Conservation (phyloP, 257 asterid genomes). For the Jasminum sambac region DNA sequence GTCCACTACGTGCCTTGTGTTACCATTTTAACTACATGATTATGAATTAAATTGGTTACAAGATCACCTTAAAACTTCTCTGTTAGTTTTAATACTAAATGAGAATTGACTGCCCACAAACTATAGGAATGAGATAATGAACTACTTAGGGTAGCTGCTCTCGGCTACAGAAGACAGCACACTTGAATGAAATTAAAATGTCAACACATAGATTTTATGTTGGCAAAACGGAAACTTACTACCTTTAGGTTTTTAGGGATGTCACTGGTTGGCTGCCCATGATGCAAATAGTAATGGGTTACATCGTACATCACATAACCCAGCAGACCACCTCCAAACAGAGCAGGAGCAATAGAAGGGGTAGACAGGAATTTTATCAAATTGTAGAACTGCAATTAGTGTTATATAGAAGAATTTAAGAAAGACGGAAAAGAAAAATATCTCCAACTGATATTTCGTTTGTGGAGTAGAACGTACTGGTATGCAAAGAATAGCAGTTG, state of each 20-base stretch:
- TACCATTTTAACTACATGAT: neutral
- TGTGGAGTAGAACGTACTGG: conserved; percentile 47
- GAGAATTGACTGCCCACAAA: neutral
- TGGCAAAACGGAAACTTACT: neutral
- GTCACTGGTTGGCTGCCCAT: conserved; percentile 69
- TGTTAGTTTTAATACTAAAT: neutral
- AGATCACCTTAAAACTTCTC: neutral
- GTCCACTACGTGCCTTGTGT: neutral
- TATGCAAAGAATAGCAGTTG: conserved; percentile 53
- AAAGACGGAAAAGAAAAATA: neutral
- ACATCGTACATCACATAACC: conserved; percentile 89
- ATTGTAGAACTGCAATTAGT: conserved; percentile 66
- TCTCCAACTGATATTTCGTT: neutral
- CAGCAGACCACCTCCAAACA: conserved; percentile 78
- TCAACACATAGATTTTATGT: neutral
- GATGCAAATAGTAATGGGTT: conserved; percentile 91
- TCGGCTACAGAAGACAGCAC: neutral
- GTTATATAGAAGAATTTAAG: neutral
- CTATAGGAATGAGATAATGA: neutral
- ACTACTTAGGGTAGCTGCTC: neutral
- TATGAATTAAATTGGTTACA: neutral
- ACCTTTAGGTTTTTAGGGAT: conserved; percentile 72
- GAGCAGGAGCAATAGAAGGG: conserved; percentile 65
- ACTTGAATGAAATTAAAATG: neutral
- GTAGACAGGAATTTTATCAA: conserved; percentile 47